phyloP scores from a whole-genome alignment of 163 green algal species.

The Volvox carteri region DNA sequence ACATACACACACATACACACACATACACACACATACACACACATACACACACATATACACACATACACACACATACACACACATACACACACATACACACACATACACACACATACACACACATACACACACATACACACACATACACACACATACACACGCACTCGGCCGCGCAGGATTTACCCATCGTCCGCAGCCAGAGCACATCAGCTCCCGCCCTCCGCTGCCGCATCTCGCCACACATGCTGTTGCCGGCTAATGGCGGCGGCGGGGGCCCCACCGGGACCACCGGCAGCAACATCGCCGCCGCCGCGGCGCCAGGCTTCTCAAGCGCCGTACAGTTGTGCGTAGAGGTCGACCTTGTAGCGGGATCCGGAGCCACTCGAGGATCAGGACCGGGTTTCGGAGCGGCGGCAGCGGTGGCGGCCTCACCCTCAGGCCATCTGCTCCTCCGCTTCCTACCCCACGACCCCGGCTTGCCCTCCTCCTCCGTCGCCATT shows the following conservation, averaged over 20 bases:
- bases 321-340: not conserved
- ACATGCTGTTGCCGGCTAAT: constrained; percentile 16
- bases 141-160: not conserved
- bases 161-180: constrained; percentile 11
- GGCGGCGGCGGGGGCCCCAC: not conserved
- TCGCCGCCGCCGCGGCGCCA: not conserved
- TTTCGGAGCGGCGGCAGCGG: not conserved
- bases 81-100: no score
- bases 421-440: not conserved
- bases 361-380: not conserved
- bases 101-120: not conserved
- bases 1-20: not conserved
- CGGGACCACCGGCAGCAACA: not conserved
- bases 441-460: constrained; percentile 44
- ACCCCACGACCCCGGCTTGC: constrained; percentile 23
- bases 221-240: not conserved
- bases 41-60: not conserved
- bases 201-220: not conserved
- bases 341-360: not conserved
- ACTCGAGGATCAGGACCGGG: not conserved
- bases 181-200: constrained; percentile 15
- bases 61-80: no score
- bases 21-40: not conserved
- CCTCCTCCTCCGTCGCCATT: not conserved
- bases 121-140: not conserved